These are phyloP conservation scores for Dalechampia spathulata DNA, from an alignment of 441 rosid genomes.

Conservation along the genomic window DNA sequence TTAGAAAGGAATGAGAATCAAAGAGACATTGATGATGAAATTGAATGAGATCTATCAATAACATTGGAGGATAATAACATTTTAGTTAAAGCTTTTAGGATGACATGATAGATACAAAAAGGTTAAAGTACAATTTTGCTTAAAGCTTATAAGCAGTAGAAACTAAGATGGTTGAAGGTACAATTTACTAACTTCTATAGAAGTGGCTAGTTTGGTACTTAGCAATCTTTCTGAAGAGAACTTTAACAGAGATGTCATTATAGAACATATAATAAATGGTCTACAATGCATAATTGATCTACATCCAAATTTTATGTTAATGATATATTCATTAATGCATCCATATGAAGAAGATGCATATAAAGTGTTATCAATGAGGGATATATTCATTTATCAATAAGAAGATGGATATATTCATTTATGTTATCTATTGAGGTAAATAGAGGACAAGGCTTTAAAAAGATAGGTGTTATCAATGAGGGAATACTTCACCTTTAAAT, in stretches of 20 bases:
- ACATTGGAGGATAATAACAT: slow-evolving; percentile 11
- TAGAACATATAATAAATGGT: background rate
- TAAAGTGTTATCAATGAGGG: too few relatives aligned
- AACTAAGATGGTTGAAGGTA: background rate
- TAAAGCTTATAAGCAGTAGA: background rate
- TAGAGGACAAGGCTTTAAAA: background rate
- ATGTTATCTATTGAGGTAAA: background rate
- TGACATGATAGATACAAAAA: background rate
- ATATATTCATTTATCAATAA: too few relatives aligned
- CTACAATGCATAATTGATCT: background rate
- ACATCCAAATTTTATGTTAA: background rate
- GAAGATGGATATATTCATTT: too few relatives aligned
- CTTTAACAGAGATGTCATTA: too few relatives aligned
- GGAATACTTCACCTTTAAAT: background rate
- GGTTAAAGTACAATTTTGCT: background rate
- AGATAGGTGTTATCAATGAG: background rate
- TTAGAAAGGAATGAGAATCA: background rate
- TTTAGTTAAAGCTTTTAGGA: background rate
- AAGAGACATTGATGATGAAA: background rate
- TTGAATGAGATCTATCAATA: background rate
- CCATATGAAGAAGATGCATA: background rate
- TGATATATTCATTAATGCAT: background rate
- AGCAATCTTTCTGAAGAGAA: too few relatives aligned
- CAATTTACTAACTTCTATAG: background rate
- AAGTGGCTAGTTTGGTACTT: background rate